Base-by-base conservation (phyloP, 495 filamentous ascomycete genomes). In the Annulohypoxylon nitens region DNA sequence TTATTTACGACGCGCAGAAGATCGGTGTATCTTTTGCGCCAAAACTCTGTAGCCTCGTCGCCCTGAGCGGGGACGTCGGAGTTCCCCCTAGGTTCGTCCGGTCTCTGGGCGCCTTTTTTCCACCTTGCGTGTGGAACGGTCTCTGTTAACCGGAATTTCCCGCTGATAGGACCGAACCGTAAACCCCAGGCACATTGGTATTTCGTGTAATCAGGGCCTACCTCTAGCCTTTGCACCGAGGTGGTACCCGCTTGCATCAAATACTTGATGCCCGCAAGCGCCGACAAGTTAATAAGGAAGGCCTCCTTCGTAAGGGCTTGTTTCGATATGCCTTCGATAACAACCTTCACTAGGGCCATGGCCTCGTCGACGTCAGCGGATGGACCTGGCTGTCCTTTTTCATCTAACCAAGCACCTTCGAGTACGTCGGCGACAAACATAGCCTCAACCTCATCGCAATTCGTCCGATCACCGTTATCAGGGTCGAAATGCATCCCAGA, bases 261-360 rank as follows among this genome's bases (percentile, higher is more conserved):
- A 6, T 82, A 69, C 37, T 78, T 80, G 4, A 83, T 84, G 4
- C 87, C 86, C 8, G 79, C 83, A 43, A 89, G 77, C 11, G 85
- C 85, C 1, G 83, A 78, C 0, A 88, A 73, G 65, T 88, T 88
- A 36, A 88, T 87, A 6, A 89, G 73, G 62, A 88, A 89, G 0
- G 81, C 80, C 73, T 87, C 81, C 7, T 82, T 82, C 12, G 77
- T 83, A 0, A 76, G 74, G 0, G 84, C 82, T 23, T 83, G 75
- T 2, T 74, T 75, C 14, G 81, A 74, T 23, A 89, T 74, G 61
- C 81, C 84, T 26, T 83, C 80, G 12, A 88, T 74, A 1, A 87
- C 81, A 18, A 82, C 76, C 16, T 82, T 79, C 36, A 80, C 76
- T 20, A 88, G 78, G 11, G 83, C 84, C 54, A 76, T 76, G 1